Evolutionary conservation across 208 protist species (phyloP), one percentile per base, ranked within the genome.

Genomic region (Jaenimonas drosophilae): DNA sequence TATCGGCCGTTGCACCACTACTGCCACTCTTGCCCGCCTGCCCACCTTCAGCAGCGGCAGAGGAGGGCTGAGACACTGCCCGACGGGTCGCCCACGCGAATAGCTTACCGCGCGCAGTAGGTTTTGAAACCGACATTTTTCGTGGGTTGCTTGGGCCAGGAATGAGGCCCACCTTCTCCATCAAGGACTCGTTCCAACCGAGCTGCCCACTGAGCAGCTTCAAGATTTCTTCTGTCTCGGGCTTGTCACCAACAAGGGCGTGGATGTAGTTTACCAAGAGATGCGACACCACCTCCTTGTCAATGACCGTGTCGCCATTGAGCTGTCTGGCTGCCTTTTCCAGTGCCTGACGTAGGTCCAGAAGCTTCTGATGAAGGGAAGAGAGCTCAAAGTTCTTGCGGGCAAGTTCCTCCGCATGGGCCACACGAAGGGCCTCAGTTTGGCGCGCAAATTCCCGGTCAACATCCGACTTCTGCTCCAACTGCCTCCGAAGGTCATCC

Each of bases 191-290:
- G 41, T 84, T 74, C 77, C 84, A 93, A 50, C 74, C 64, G 0
- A 93, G 69, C 31, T 89, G 51, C 0, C 74, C 76, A 34, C 68
- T 76, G 25, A 89, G 44, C 27, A 88, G 68, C 47, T 86, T 82
- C 16, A 89, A 56, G 51, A 93, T 84, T 36, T 89, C 84, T 42
- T 70, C 61, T 19, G 72, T 56, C 56, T 86, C 77, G 9, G 6
- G 31, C 7, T 19, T n/a, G 5, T 59, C 29, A 3, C 19, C 65
- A 14, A 82, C 54, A 42, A 85, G 72, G 33, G 71, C 65, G 51
- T 93, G 84, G 29, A 93, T 79, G 49, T 72, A 93, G 58, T 89
- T 89, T n/a, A 82, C 62, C 3, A 86, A 59, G 0, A 93, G 43
- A 52, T 93, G 71, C 53, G 79, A 79, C 27, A 87, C 64, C 14